Base-by-base conservation (phyloP, 495 filamentous ascomycete genomes). In the Aspergillus mulundensis region DNA sequence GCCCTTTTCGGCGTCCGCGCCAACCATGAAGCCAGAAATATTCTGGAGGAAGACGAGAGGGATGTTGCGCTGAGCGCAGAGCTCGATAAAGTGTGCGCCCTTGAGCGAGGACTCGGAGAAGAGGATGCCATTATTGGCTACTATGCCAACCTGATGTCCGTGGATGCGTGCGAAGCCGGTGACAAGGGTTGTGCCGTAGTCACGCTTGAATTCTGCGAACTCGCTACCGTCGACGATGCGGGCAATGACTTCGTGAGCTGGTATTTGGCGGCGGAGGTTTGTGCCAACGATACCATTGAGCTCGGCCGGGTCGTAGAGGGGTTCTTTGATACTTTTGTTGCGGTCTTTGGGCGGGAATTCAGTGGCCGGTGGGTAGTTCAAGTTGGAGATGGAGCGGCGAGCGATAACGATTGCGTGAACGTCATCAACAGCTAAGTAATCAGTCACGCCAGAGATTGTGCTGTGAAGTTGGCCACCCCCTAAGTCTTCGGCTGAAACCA, bases 11-110 rank as follows among this genome's bases (percentile, higher is more conserved):
- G 93, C 94, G 63, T 95, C 91, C 7, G 80, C 81, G 24, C 94
- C 94, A 12, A 98, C 94, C 94, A 98, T 98, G 78, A 98, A 98
- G 23, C 94, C 94, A 7, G 82, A 87, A 68, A 98, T 98, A 66
- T 98, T 98, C 67, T 98, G 94, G 36, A 98, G 72, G 71, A 98
- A 98, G 28, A 98, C 75, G 0, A 98, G 77, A 15, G 94, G 93
- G 46, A 97, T 89, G 21, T 85, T 81, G 48, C 95, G 87, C 70
- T 97, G 89, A 7, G 85, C 82, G 75, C 94, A 97, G n/a, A 98
- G 85, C 70, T 98, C 89, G 66, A 97, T 95, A 73, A 98, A 98
- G 71, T 98, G 94, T 5, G 94, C 91, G 11, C 94, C 94, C 71
- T 98, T 98, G 45, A 96, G 81, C 3, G 90, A 84, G 15, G 87